These are phyloP conservation scores for Trichoderma oligosporum DNA, from an alignment of 2,329 filamentous ascomycete species.

Conservation along the genomic window DNA sequence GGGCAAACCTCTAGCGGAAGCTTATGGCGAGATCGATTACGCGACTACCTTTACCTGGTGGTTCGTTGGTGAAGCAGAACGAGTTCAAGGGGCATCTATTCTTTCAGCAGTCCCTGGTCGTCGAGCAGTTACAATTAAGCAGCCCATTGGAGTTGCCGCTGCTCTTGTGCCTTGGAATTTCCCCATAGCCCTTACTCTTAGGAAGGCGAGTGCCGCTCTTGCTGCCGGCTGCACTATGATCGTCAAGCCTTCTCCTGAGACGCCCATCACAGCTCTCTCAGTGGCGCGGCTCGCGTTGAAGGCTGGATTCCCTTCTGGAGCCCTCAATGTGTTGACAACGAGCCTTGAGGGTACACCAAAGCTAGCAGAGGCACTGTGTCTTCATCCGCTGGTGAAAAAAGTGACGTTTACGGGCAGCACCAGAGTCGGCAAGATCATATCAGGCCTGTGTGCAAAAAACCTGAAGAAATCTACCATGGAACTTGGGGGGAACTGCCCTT, in stretches of 20 bases:
- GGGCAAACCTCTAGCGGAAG: constrained; percentile 54
- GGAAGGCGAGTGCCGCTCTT: constrained; percentile 51
- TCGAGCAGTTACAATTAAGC: constrained; percentile 66
- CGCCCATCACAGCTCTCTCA: constrained; percentile 67
- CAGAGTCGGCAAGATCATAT: constrained; percentile 62
- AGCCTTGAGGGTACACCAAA: constrained; percentile 42
- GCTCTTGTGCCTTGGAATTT: constrained; percentile 55
- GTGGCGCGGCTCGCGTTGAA: constrained; percentile 63
- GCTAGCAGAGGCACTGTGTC: constrained; percentile 45
- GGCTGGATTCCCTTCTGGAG: constrained; percentile 72
- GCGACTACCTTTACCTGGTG: constrained; percentile 52
- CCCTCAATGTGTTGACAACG: constrained; percentile 53
- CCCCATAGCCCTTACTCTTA: constrained; percentile 48
- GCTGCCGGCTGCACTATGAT: constrained; percentile 76
- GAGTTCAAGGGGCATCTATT: constrained; percentile 55
- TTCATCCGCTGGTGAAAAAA: constrained; percentile 51
- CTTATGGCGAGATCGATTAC: constrained; percentile 54
- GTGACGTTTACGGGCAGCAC: constrained; percentile 77
- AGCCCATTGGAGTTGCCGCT: constrained; percentile 36
- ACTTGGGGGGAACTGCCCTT: constrained; percentile 65
- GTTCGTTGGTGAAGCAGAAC: constrained; percentile 52
- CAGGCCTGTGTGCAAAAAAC: constrained; percentile 55
- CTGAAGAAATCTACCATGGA: constrained; percentile 67
- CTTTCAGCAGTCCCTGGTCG: constrained; percentile 58
- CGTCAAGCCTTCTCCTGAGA: constrained; percentile 68